A percentile compares a stretch with the other conserved stretches of the same genome.
phyloP scores from a whole-genome alignment of 306 rosid species.

The Quercus gilva region DNA sequence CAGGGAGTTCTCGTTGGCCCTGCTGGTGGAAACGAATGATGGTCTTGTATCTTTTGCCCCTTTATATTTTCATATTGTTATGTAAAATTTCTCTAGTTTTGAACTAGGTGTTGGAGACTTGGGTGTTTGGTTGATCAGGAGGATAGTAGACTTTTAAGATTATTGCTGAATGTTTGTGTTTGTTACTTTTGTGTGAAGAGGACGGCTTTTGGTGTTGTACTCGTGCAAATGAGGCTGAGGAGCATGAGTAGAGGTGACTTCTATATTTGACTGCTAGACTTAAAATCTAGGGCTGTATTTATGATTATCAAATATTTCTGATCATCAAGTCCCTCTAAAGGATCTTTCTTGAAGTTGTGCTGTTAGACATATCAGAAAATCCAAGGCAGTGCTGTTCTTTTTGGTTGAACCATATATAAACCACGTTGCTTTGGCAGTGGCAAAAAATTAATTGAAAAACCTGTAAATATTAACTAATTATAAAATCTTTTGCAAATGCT shows the following conservation, averaged over 20 bases:
- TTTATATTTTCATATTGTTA: background rate
- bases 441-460: no score
- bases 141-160: conserved; percentile 13
- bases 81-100: background rate
- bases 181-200: background rate
- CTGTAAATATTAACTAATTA: no score
- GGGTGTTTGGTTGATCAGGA: conserved; percentile 11
- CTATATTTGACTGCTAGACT: background rate
- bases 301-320: no score
- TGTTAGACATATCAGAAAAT: no score
- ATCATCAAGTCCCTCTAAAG: no score
- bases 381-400: no score
- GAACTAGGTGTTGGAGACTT: conserved; percentile 6
- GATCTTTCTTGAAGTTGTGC: no score
- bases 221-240: background rate
- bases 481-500: background rate
- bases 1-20: conserved; percentile 97
- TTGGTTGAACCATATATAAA: no score
- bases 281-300: no score
- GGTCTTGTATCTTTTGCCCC: conserved; percentile 1
- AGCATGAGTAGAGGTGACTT: background rate
- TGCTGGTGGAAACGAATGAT: conserved; percentile 63
- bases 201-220: background rate
- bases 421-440: no score
- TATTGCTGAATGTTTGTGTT: background rate